Conservation (phyloP, 768 basidiomycete genomes). For the Chalciporus pseudorubinellus region DNA sequence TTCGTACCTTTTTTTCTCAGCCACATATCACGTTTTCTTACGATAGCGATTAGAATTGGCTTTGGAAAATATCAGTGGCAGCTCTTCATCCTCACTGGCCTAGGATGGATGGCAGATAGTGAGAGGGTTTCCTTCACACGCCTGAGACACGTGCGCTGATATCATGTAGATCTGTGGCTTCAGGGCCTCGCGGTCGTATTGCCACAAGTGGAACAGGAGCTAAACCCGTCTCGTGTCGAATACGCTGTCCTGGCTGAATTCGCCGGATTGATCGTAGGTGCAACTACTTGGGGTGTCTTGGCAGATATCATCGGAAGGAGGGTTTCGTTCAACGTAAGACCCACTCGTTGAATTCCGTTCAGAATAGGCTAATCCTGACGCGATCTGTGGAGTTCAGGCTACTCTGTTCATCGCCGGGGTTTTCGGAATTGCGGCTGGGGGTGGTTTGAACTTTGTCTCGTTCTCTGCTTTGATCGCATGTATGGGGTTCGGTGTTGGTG, state of each 20-base stretch:
- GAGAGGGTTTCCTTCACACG: conserved; percentile 8
- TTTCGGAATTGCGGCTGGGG: conserved; percentile 52
- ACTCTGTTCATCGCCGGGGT: conserved; percentile 40
- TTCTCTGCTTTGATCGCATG: conserved; percentile 47
- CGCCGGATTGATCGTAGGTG: conserved; percentile 48
- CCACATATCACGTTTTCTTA: conserved; percentile 4
- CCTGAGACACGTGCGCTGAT: conserved; percentile 23
- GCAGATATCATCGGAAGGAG: conserved; percentile 49
- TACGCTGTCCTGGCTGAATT: conserved; percentile 48
- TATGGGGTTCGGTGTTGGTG: conserved; percentile 50
- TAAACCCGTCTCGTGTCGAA: conserved; percentile 42
- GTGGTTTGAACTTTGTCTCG: conserved; percentile 43
- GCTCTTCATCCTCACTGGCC: conserved; percentile 44
- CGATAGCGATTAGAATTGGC: conserved; percentile 37
- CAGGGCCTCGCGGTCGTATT: conserved; percentile 48
- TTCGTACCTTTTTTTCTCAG: conserved; percentile 19
- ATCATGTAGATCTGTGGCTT: conserved; percentile 36
- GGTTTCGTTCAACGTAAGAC: conserved; percentile 41
- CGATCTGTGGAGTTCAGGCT: conserved; percentile 16
- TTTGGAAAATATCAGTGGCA: conserved; percentile 50
- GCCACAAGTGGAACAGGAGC: conserved; percentile 41
- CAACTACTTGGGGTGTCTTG: conserved; percentile 47
- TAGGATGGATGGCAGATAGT: conserved; percentile 54
- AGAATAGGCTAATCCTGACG: neutral
- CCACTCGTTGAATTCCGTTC: neutral